phyloP scores from a whole-genome alignment of 1,284 basidiomycete genomes.

The Lignosus rhinocerotis region DNA sequence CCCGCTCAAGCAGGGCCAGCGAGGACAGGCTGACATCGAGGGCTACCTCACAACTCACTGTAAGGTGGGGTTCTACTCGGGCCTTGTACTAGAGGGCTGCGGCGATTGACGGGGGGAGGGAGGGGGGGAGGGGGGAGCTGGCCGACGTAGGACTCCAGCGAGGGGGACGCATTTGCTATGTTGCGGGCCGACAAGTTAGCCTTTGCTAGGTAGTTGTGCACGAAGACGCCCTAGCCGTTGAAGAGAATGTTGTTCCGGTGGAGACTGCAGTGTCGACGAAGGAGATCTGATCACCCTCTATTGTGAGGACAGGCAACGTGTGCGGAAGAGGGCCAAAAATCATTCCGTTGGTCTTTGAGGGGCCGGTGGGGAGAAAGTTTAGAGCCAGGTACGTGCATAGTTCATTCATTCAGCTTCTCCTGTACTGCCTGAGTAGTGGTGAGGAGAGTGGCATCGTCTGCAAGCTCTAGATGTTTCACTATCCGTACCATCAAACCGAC shows the following conservation, averaged over 20 bases:
- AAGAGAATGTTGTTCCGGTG: constrained; percentile 3
- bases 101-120: background rate
- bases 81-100: constrained; percentile 2
- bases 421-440: background rate
- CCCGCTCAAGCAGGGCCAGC: background rate
- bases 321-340: background rate
- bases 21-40: background rate
- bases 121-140: too few species aligned
- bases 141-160: constrained; percentile 4
- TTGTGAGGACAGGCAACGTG: background rate
- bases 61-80: constrained; percentile 7
- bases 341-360: background rate
- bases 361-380: background rate
- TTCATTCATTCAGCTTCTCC: background rate
- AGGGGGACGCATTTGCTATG: background rate
- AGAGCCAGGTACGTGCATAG: background rate
- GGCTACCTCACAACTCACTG: constrained; percentile 4
- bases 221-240: constrained; percentile 3
- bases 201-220: background rate
- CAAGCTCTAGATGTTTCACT: constrained; percentile 28
- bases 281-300: background rate
- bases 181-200: background rate
- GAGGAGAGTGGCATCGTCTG: constrained; percentile 35
- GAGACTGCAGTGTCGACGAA: background rate
- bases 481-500: constrained; percentile 17